Conservation (phyloP, 805 yeast genomes). For the Wickerhamiella qilinensis region DNA sequence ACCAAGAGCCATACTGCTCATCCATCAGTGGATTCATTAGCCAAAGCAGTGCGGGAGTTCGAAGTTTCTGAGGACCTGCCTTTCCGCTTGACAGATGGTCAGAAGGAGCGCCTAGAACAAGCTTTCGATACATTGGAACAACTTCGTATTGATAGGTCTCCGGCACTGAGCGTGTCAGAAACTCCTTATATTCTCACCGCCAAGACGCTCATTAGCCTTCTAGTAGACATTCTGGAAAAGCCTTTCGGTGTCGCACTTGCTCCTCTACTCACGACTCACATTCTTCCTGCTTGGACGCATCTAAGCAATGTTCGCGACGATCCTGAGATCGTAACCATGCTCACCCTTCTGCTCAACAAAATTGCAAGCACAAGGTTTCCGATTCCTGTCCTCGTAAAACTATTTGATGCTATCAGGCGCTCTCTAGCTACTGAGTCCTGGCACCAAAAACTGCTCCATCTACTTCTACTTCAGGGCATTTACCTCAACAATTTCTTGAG, state of each 20-base stretch:
- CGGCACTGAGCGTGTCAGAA: not conserved
- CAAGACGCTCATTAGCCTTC: conserved; percentile 48
- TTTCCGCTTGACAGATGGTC: not conserved
- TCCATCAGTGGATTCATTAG: not conserved
- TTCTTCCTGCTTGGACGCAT: conserved; percentile 55
- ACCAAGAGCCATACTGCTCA: conserved; percentile 24
- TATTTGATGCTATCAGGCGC: conserved; percentile 1
- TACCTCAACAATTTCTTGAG: conserved; percentile 52
- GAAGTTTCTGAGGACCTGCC: not conserved
- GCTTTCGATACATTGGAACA: not conserved
- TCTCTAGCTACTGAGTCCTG: conserved; percentile 24
- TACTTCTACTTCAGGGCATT: conserved; percentile 56
- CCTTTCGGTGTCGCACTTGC: not conserved
- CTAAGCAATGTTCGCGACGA: conserved; percentile 61
- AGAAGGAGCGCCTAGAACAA: not conserved
- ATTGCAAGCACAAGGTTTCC: conserved; percentile 31
- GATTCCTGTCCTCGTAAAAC: conserved; percentile 25
- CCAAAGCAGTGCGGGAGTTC: not conserved
- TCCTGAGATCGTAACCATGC: conserved; percentile 35
- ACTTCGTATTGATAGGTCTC: not conserved
- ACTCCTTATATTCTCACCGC: conserved; percentile 45
- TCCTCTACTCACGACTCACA: conserved; percentile 18
- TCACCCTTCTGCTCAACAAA: conserved; percentile 30
- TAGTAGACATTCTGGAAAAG: conserved; percentile 16
- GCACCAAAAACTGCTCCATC: conserved; percentile 48